Percentiles rank a stretch among this genome's conserved stretches.
Evolutionary conservation across 768 basidiomycete genomes (phyloP).

Genomic region (Naganishia onofrii): DNA sequence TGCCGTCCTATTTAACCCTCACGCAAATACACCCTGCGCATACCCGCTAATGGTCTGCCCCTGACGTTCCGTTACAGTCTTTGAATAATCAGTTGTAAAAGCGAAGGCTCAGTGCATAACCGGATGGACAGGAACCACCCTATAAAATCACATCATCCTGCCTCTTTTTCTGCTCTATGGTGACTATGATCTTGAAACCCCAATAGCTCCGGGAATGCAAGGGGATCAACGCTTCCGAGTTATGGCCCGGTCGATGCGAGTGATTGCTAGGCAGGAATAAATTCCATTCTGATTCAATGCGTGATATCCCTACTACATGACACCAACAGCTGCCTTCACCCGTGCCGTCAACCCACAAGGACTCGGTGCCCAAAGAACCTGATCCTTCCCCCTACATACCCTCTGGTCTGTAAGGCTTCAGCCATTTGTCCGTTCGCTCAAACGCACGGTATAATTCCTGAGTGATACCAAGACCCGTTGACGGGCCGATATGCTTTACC

Average conservation of each 20-base stretch:
- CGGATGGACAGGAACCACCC: too few relatives aligned
- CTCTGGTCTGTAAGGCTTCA: slow-evolving; percentile 16
- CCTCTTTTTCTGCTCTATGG: too few relatives aligned
- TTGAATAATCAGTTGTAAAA: background rate
- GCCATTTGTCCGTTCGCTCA: slow-evolving; percentile 24
- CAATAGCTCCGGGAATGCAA: too few relatives aligned
- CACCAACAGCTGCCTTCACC: background rate
- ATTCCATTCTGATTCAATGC: slow-evolving; percentile 10
- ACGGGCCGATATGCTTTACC: slow-evolving; percentile 26
- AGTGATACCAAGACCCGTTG: slow-evolving; percentile 21
- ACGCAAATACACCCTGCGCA: too few relatives aligned
- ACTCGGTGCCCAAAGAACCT: background rate
- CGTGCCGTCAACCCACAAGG: background rate
- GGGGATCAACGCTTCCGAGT: too few relatives aligned
- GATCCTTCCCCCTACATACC: background rate
- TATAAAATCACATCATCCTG: too few relatives aligned
- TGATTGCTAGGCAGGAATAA: background rate
- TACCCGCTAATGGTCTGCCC: too few relatives aligned
- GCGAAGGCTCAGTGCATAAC: background rate
- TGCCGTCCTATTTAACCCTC: background rate
- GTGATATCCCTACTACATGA: background rate
- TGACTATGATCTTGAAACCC: too few relatives aligned
- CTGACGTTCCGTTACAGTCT: too few relatives aligned
- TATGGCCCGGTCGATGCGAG: background rate
- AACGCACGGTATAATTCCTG: slow-evolving; percentile 24